Conservation (phyloP, 148 eudicot species). For the Diospyros kaki region DNA sequence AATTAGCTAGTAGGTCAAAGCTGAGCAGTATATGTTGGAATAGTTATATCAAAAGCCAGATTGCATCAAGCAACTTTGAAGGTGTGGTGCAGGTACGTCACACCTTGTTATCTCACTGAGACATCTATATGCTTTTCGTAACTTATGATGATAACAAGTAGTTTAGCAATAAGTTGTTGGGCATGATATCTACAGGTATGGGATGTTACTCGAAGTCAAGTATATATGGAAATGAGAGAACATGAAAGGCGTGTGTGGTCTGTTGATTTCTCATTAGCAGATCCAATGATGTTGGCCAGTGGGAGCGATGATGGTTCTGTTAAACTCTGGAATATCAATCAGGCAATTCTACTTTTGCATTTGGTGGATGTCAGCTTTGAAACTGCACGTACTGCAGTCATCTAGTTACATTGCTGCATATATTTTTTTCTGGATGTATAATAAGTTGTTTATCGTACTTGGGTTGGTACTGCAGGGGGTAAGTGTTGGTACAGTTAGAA, state of each 20-base stretch:
- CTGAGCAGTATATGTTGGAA: conserved; percentile 98
- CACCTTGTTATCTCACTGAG: neutral
- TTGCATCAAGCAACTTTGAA: conserved; percentile 96
- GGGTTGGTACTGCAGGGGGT: conserved; percentile 73
- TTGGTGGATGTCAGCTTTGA: conserved; percentile 95
- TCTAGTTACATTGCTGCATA: conserved; percentile 39
- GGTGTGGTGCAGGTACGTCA: conserved; percentile 83
- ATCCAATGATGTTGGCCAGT: conserved; percentile 93
- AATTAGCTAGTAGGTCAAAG: conserved; percentile 80
- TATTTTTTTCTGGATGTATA: conserved; percentile 31
- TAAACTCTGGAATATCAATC: conserved; percentile 99
- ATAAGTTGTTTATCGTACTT: conserved; percentile 54
- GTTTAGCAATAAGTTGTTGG: conserved; percentile 2
- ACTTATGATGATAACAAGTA: neutral
- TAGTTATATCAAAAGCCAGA: conserved; percentile 92
- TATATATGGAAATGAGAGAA: conserved; percentile 82
- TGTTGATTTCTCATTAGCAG: conserved; percentile 79
- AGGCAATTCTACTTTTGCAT: conserved; percentile 97
- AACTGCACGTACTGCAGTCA: conserved; percentile 79
- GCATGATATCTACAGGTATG: conserved; percentile 54
- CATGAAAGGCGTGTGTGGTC: conserved; percentile 95
- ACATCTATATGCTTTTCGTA: neutral
- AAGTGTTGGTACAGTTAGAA: conserved; percentile 82
- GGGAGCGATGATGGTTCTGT: conserved; percentile 98
- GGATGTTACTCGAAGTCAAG: conserved; percentile 89